Evolutionary conservation across 768 basidiomycete species (phyloP).

Genomic region (Psilocybe sp.): DNA sequence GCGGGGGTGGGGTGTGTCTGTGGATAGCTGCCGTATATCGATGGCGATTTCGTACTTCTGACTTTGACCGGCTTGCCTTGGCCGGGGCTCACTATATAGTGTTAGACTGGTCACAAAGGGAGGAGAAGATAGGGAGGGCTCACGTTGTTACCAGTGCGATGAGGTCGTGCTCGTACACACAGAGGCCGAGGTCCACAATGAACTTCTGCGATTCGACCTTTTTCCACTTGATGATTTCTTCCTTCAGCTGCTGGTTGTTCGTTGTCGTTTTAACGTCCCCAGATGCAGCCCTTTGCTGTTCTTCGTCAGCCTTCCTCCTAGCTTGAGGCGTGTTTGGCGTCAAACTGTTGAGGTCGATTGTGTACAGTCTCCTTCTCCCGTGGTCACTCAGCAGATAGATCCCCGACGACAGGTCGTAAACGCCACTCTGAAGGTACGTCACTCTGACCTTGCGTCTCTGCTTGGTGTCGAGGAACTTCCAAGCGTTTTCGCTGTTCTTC

Average conservation of each 20-base stretch:
- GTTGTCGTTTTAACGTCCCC: not conserved
- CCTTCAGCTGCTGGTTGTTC: conserved; percentile 1
- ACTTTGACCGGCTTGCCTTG: not conserved
- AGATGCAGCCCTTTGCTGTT: too few relatives aligned
- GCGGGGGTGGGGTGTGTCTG: conserved; percentile 4
- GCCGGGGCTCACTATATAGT: not conserved
- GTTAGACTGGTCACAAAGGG: not conserved
- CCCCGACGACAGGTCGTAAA: conserved; percentile 41
- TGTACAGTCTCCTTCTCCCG: conserved; percentile 24
- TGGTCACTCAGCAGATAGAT: conserved; percentile 36
- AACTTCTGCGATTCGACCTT: not conserved
- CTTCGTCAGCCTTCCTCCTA: too few relatives aligned
- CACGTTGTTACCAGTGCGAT: conserved; percentile 8
- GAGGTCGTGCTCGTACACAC: conserved; percentile 11
- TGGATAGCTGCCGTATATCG: conserved; percentile 4
- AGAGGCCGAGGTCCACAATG: conserved; percentile 4
- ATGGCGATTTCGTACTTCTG: conserved; percentile 1
- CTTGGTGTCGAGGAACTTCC: conserved; percentile 13
- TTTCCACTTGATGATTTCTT: conserved; percentile 4
- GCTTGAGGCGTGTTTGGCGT: too few relatives aligned
- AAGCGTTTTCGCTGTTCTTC: conserved; percentile 24
- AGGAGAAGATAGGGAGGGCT: not conserved
- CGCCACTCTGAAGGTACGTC: conserved; percentile 27
- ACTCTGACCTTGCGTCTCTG: conserved; percentile 8
- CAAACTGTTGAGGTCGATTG: too few relatives aligned